Evolutionary conservation across 371 early-diverging fungal genomes (phyloP).

Genomic region (Rhizopus arrhizus): DNA sequence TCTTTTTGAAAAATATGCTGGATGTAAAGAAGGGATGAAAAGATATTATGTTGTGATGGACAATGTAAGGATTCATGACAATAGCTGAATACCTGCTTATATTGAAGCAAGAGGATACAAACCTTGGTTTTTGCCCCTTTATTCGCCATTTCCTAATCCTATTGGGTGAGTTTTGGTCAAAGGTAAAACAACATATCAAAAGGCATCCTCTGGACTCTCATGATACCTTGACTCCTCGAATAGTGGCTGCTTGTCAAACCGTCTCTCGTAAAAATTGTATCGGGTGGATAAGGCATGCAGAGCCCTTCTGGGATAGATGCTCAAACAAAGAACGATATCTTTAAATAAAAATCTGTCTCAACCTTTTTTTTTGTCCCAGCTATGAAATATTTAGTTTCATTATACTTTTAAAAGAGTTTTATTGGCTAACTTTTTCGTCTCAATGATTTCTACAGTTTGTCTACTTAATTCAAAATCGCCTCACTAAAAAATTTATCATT

Average conservation of each 20-base stretch:
- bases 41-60: slow-evolving; percentile 23
- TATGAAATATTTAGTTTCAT: too few species aligned
- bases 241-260: slow-evolving; percentile 10
- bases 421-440: too few species aligned
- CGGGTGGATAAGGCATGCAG: not conserved
- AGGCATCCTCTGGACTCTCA: slow-evolving; percentile 19
- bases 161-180: slow-evolving; percentile 22
- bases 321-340: too few species aligned
- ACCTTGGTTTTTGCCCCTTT: slow-evolving; percentile 17
- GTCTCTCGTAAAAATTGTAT: slow-evolving; percentile 13
- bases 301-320: too few species aligned
- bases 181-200: slow-evolving; percentile 18
- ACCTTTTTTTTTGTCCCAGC: too few species aligned
- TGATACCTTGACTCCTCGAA: slow-evolving; percentile 15
- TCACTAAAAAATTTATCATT: too few species aligned
- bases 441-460: too few species aligned
- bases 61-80: slow-evolving; percentile 19
- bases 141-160: not conserved
- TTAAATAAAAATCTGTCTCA: not conserved
- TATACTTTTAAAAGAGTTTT: too few species aligned
- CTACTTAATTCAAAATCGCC: too few species aligned
- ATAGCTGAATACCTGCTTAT: slow-evolving; percentile 7
- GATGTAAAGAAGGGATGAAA: slow-evolving; percentile 20
- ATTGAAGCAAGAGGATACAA: slow-evolving; percentile 16
- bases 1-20: slow-evolving; percentile 12